Conservation (phyloP, 192 early-diverging fungal genomes). For the Coemansia sp. region DNA sequence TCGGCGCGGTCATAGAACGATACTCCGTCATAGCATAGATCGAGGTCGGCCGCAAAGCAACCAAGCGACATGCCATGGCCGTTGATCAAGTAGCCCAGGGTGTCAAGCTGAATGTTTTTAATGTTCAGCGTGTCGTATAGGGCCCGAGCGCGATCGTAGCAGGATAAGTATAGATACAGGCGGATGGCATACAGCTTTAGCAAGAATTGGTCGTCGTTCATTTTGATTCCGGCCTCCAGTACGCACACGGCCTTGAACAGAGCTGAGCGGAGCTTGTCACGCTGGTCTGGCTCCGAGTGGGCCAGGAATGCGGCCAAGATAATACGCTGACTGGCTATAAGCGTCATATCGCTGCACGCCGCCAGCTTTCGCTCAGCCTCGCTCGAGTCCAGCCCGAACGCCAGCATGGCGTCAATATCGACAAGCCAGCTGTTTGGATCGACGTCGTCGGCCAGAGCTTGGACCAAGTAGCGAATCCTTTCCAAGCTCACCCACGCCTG, state of each 20-base stretch:
- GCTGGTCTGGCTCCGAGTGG: slow-evolving; percentile 9
- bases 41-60: slow-evolving; percentile 46
- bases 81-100: slow-evolving; percentile 60
- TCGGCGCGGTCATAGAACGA: slow-evolving; percentile 76
- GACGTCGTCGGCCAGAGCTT: slow-evolving; percentile 25
- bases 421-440: slow-evolving; percentile 17
- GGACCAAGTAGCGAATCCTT: slow-evolving; percentile 43
- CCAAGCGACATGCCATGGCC: slow-evolving; percentile 36
- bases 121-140: slow-evolving; percentile 74
- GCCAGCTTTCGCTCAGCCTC: slow-evolving; percentile 23
- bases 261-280: slow-evolving; percentile 12
- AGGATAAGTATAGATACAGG: slow-evolving; percentile 70
- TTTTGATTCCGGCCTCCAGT: slow-evolving; percentile 70
- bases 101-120: slow-evolving; percentile 92
- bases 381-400: slow-evolving; percentile 26
- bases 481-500: slow-evolving; percentile 44
- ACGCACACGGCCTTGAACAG: slow-evolving; percentile 56
- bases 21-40: slow-evolving; percentile 59
- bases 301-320: slow-evolving; percentile 33
- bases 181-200: slow-evolving; percentile 86
- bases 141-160: slow-evolving; percentile 57
- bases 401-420: slow-evolving; percentile 16
- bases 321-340: slow-evolving; percentile 39
- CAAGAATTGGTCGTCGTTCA: slow-evolving; percentile 78
- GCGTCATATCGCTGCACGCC: slow-evolving; percentile 37